A percentile compares a stretch with the other conserved stretches of the same genome.
Evolutionary conservation across 176 grass and related monocot species (phyloP).

Genomic region (Carex parvula): DNA sequence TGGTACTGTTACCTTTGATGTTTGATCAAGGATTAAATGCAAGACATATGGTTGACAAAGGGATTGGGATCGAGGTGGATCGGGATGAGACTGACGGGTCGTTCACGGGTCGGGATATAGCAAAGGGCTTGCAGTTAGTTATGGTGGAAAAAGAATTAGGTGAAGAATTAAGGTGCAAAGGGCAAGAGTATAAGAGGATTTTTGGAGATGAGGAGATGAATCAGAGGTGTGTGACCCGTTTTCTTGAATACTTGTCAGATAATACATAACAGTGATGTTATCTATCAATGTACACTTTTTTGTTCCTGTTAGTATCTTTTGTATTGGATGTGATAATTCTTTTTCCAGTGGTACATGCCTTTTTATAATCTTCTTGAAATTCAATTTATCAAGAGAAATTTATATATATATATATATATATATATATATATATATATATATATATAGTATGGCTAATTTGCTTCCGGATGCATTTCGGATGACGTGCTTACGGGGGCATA

Average conservation of each 20-base stretch:
- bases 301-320: background rate
- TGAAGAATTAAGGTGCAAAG: constrained; percentile 26
- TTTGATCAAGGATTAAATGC: constrained; percentile 64
- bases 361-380: too few species aligned
- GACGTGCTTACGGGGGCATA: too few species aligned
- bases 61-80: constrained; percentile 41
- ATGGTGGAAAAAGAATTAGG: constrained; percentile 40
- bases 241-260: constrained; percentile 31
- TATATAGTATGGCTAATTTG: too few species aligned
- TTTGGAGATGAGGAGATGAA: constrained; percentile 49
- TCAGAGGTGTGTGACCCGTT: constrained; percentile 31
- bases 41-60: constrained; percentile 40
- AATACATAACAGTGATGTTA: constrained; percentile 11
- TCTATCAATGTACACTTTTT: background rate
- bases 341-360: too few species aligned
- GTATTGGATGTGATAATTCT: too few species aligned
- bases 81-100: constrained; percentile 45
- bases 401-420: too few species aligned
- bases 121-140: constrained; percentile 37
- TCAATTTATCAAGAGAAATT: too few species aligned
- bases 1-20: constrained; percentile 48
- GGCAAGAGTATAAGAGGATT: constrained; percentile 32
- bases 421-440: too few species aligned
- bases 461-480: too few species aligned
- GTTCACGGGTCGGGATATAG: constrained; percentile 37